These are phyloP conservation scores for Solanum hybrid DNA, from an alignment of 305 asterid genomes.

Conservation along the genomic window DNA sequence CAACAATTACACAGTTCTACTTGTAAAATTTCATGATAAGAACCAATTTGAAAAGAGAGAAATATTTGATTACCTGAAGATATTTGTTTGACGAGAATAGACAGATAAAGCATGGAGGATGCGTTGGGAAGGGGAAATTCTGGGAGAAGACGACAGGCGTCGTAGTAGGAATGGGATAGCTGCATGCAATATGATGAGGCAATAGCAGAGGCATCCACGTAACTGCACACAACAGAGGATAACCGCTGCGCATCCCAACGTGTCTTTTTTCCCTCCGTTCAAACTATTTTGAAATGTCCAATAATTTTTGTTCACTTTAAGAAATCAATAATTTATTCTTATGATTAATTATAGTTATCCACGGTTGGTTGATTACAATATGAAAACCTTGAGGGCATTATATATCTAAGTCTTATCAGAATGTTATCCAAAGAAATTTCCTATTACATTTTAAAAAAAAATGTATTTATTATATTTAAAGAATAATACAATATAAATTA, in stretches of 20 bases:
- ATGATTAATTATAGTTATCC: too few species aligned
- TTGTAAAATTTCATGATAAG: not conserved
- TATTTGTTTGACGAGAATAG: not conserved
- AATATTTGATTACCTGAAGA: not conserved
- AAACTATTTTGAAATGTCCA: too few species aligned
- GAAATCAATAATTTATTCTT: too few species aligned
- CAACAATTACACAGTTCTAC: not conserved
- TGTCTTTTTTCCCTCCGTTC: too few species aligned
- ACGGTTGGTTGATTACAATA: not conserved
- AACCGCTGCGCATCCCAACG: not conserved
- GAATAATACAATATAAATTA: too few species aligned
- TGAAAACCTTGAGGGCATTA: not conserved
- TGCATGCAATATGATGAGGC: constrained; percentile 1
- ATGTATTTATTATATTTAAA: too few species aligned
- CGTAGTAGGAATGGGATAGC: not conserved
- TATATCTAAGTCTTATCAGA: not conserved
- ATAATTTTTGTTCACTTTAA: too few species aligned
- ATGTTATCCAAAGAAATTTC: too few species aligned
- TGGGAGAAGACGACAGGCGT: not conserved
- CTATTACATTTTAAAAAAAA: too few species aligned
- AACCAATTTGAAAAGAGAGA: not conserved
- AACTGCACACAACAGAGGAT: not conserved
- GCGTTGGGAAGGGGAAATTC: not conserved
- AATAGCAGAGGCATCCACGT: not conserved
- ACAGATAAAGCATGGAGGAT: not conserved